phyloP scores from a whole-genome alignment of 1,284 basidiomycete genomes.

The Trichosporon faecale region DNA sequence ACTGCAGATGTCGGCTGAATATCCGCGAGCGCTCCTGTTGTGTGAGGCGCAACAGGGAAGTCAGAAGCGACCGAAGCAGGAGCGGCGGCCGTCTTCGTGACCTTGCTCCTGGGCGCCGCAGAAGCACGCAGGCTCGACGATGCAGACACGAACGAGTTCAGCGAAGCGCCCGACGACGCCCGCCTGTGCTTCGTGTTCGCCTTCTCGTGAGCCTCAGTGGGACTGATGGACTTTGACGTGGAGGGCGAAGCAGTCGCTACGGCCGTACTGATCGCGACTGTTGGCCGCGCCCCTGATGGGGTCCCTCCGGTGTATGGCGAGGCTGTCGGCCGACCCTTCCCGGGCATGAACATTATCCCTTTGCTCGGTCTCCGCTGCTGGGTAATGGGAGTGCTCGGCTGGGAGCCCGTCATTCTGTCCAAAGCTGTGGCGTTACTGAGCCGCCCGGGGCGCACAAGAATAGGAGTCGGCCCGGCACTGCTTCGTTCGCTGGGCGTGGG shows the following conservation, averaged over 20 bases:
- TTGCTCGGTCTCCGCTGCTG: not conserved
- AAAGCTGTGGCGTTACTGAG: not conserved
- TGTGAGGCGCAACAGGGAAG: not conserved
- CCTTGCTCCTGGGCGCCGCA: not conserved
- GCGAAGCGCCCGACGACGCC: not conserved
- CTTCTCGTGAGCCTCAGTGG: not conserved
- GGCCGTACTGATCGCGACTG: slow-evolving; percentile 2
- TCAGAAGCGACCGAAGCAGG: slow-evolving; percentile 3
- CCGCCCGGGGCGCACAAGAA: slow-evolving; percentile 6
- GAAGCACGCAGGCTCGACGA: not conserved
- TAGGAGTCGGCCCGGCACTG: not conserved
- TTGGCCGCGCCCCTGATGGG: not conserved
- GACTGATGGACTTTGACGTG: not conserved
- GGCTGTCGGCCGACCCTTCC: not conserved
- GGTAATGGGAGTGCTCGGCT: not conserved
- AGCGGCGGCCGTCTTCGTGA: not conserved
- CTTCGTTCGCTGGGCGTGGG: slow-evolving; percentile 2
- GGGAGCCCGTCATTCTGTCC: not conserved
- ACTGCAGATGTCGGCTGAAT: not conserved
- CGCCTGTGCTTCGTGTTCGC: slow-evolving; percentile 4
- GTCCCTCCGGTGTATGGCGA: not conserved
- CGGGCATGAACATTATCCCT: slow-evolving; percentile 1
- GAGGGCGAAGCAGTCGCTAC: not conserved
- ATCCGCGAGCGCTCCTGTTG: not conserved
- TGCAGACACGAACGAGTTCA: slow-evolving; percentile 5